phyloP scores from a whole-genome alignment of 2,329 filamentous ascomycete genomes.

The Stagonosporopsis cucurbitacearum region DNA sequence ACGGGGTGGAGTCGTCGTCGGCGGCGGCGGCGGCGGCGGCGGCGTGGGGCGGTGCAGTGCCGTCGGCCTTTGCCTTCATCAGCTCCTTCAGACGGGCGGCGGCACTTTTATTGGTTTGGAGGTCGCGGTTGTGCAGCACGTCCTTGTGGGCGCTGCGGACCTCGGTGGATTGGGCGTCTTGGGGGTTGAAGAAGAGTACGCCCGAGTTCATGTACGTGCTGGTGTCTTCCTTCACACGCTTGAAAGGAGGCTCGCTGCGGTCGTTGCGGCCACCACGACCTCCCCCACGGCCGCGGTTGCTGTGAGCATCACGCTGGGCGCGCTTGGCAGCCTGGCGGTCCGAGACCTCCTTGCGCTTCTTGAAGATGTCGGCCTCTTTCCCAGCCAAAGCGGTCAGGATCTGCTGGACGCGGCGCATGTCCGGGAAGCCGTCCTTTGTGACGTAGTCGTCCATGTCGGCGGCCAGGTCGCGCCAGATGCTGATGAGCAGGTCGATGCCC shows the following conservation, averaged over 20 bases:
- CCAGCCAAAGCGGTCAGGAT: slow-evolving; percentile 89
- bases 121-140: slow-evolving; percentile 80
- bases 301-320: slow-evolving; percentile 58
- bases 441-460: slow-evolving; percentile 93
- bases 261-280: slow-evolving; percentile 30
- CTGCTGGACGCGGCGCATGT: slow-evolving; percentile 82
- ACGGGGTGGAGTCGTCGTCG: slow-evolving; percentile 30
- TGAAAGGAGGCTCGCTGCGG: slow-evolving; percentile 42
- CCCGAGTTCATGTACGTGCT: slow-evolving; percentile 45
- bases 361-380: slow-evolving; percentile 94
- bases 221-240: slow-evolving; percentile 46
- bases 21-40: too few species aligned
- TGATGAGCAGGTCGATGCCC: slow-evolving; percentile 92
- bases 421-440: slow-evolving; percentile 91
- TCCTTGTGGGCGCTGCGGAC: slow-evolving; percentile 74
- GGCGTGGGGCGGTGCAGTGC: slow-evolving; percentile 33
- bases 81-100: slow-evolving; percentile 80
- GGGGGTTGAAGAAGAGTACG: slow-evolving; percentile 46
- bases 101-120: slow-evolving; percentile 87
- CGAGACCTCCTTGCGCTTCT: slow-evolving; percentile 82
- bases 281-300: slow-evolving; percentile 31
- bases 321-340: slow-evolving; percentile 80
- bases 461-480: slow-evolving; percentile 96
- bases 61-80: slow-evolving; percentile 62
- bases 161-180: slow-evolving; percentile 47